These are phyloP conservation scores for Boletus rex-veris DNA, from an alignment of 768 basidiomycete species.

Conservation along the genomic window DNA sequence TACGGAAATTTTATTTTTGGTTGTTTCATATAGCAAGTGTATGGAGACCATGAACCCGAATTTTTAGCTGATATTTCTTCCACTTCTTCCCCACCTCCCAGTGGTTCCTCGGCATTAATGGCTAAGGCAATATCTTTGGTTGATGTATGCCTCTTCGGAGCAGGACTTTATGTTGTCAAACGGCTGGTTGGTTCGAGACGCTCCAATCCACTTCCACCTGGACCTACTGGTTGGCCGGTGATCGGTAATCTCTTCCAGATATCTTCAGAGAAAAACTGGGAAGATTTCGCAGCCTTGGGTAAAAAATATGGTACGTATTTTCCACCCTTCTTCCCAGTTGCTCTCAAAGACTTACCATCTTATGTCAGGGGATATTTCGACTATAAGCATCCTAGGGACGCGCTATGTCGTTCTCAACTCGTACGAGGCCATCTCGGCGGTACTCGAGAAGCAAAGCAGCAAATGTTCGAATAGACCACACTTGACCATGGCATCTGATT, in stretches of 20 bases:
- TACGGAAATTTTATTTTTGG: too few species aligned
- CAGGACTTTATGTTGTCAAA: constrained; percentile 9
- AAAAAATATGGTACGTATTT: constrained; percentile 45
- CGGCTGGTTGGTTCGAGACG: background rate
- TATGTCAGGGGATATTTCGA: constrained; percentile 19
- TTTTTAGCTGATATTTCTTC: too few species aligned
- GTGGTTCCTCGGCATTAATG: constrained; percentile 1
- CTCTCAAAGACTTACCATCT: constrained; percentile 13
- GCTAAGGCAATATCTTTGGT: background rate
- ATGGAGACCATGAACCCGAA: too few species aligned
- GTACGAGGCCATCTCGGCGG: constrained; percentile 40
- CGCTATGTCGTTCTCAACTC: constrained; percentile 51
- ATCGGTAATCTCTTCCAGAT: constrained; percentile 55
- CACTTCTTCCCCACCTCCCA: background rate
- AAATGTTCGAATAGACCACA: constrained; percentile 41
- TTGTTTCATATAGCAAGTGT: too few species aligned
- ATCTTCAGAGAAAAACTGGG: constrained; percentile 48
- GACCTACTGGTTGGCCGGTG: constrained; percentile 33
- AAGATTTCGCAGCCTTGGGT: constrained; percentile 51
- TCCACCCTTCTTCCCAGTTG: background rate
- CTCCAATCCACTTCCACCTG: constrained; percentile 12
- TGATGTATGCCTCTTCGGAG: constrained; percentile 15
- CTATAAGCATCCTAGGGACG: constrained; percentile 37
- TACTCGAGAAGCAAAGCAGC: constrained; percentile 52
- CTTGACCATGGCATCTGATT: constrained; percentile 16